Evolutionary conservation across 202 grass and related monocot species (phyloP), one percentile per base, ranked within the genome.

Genomic region (Brachypodium distachyon): DNA sequence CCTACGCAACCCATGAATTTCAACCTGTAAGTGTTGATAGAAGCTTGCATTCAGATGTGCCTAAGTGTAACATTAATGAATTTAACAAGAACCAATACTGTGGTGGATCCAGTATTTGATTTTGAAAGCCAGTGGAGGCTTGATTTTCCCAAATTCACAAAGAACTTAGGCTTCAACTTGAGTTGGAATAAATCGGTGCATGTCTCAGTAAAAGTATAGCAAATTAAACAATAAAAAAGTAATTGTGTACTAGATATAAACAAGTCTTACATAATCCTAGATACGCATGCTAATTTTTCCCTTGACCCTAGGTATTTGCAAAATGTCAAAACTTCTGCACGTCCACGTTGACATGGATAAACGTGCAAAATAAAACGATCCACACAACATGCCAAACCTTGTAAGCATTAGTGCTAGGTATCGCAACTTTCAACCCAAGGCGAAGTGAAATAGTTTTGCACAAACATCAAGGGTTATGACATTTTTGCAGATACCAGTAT

Each of bases 11-110:
- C 80, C 65, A 7, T 4, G 5, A 12, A 90, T 90, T 67, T 86
- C 73, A 9, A 90, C 87, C 83, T 90, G 82, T 54, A 56, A 82
- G 72, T 36, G 61, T 40, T 48, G 33, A 58, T 40, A 80, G 37
- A 69, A 58, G 55, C 12, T 57, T 57, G 25, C 31, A 25, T 11
- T 11, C 40, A 42, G 40, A 19, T 0, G 48, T n/a, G n/a, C n/a
- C n/a, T n/a, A n/a, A n/a, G n/a, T n/a, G n/a, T n/a, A n/a, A n/a
- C 48, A 51, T 51, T 51, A 21, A 44, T 29, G 23, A 38, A 61
- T 48, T 71, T 37, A 70, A 61, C 31, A 46, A 46, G 39, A 43
- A 67, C 3, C 64, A 67, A 40, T 46, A 67, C 40, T 11, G 25
- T 67, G 43, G 16, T 29, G 8, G 14, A 42, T 67, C 23, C 29